phyloP scores from a whole-genome alignment of 768 basidiomycete genomes.

The Boletus rex-veris region DNA sequence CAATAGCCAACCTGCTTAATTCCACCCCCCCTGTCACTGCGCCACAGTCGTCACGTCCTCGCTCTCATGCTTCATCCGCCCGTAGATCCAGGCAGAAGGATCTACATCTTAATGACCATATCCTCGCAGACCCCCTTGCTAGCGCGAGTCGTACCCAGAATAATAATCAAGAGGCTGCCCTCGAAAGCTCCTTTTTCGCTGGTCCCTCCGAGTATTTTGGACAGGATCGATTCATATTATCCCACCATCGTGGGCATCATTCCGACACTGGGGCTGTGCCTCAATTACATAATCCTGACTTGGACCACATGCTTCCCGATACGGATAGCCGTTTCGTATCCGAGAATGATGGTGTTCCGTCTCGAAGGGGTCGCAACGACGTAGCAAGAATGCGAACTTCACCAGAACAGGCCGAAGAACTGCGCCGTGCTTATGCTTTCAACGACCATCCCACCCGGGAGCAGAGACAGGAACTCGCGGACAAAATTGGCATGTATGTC shows the following conservation, averaged over 20 bases:
- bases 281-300: constrained; percentile 38
- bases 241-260: constrained; percentile 33
- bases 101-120: constrained; percentile 28
- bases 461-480: constrained; percentile 60
- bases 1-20: constrained; percentile 41
- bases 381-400: constrained; percentile 56
- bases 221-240: constrained; percentile 32
- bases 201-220: constrained; percentile 29
- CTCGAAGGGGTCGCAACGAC: constrained; percentile 30
- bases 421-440: constrained; percentile 58
- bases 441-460: constrained; percentile 69
- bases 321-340: constrained; percentile 48
- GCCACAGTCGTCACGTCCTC: constrained; percentile 23
- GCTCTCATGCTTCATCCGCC: constrained; percentile 23
- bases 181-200: constrained; percentile 32
- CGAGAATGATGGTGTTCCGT: constrained; percentile 43
- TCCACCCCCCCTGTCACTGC: constrained; percentile 27
- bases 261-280: constrained; percentile 24
- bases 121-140: constrained; percentile 21
- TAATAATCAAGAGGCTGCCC: constrained; percentile 14
- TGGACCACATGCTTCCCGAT: constrained; percentile 49
- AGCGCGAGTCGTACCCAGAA: constrained; percentile 3
- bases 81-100: constrained; percentile 34
- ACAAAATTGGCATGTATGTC: constrained; percentile 73
- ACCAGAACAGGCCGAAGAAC: constrained; percentile 62